Conservation (phyloP, 257 asterid species). For the Rhazya stricta region DNA sequence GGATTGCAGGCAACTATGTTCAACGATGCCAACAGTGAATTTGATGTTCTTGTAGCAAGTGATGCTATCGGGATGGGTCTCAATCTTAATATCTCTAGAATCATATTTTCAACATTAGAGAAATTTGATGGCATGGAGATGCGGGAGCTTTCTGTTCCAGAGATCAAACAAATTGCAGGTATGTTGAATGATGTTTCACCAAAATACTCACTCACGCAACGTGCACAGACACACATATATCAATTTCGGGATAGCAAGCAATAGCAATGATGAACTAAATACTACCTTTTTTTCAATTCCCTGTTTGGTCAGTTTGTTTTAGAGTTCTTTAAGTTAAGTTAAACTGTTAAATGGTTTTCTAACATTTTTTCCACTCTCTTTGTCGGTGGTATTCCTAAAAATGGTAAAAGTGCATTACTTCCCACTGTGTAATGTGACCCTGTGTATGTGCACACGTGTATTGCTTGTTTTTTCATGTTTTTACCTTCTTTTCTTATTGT, state of each 20-base stretch:
- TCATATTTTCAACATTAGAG: constrained; percentile 66
- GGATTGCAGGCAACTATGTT: constrained; percentile 93
- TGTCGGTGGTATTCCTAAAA: neutral
- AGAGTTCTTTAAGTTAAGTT: neutral
- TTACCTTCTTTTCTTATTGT: neutral
- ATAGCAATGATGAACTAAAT: neutral
- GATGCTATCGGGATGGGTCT: constrained; percentile 99
- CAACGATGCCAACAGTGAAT: constrained; percentile 74
- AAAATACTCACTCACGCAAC: too few relatives aligned
- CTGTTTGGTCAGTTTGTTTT: neutral
- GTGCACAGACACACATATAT: too few relatives aligned
- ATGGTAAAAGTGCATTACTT: neutral
- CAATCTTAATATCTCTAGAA: constrained; percentile 91
- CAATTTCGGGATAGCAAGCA: neutral
- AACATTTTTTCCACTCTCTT: neutral
- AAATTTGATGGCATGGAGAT: constrained; percentile 75
- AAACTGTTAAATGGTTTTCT: neutral
- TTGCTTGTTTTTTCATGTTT: too few relatives aligned
- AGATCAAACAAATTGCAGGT: constrained; percentile 99
- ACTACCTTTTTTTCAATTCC: neutral
- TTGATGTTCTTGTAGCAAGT: constrained; percentile 91
- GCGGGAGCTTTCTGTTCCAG: constrained; percentile 76
- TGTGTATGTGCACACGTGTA: neutral
- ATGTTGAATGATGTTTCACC: neutral
- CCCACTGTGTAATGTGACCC: neutral